Evolutionary conservation across 495 filamentous ascomycete genomes (phyloP).

Genomic region (Lasiosphaeria miniovina): DNA sequence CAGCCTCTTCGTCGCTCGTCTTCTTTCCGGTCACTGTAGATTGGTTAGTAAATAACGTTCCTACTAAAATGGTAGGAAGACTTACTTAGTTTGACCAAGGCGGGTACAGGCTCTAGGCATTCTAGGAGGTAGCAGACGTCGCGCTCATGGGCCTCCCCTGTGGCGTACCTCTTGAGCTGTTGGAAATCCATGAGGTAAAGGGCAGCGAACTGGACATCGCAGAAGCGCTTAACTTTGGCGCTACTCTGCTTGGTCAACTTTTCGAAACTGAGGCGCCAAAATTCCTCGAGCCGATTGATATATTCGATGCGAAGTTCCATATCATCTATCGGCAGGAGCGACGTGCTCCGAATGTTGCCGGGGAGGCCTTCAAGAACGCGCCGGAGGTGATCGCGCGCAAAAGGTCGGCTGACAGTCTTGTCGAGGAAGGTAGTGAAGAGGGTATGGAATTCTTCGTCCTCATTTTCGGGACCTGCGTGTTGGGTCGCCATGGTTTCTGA

Average conservation of each 20-base stretch:
- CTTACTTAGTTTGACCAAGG: too few species aligned
- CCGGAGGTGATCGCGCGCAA: background rate
- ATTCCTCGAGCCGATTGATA: conserved; percentile 7
- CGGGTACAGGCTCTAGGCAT: background rate
- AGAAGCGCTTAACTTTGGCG: background rate
- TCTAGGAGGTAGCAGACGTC: background rate
- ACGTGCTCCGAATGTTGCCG: background rate
- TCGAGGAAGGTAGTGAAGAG: background rate
- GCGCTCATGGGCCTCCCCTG: background rate
- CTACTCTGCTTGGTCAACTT: background rate
- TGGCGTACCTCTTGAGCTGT: background rate
- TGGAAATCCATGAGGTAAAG: background rate
- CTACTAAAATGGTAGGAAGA: too few species aligned
- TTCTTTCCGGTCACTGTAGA: too few species aligned
- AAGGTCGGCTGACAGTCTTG: background rate
- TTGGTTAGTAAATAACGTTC: too few species aligned
- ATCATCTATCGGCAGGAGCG: conserved; percentile 7
- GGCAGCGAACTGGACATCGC: conserved; percentile 5
- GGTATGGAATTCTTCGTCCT: too few species aligned
- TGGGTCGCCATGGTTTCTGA: conserved; percentile 5
- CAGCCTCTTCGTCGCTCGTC: too few species aligned
- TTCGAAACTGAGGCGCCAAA: conserved; percentile 6
- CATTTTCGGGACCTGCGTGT: too few species aligned
- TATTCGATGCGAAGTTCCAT: conserved; percentile 10
- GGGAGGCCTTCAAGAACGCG: background rate